phyloP scores from a whole-genome alignment of 306 rosid genomes.

The Prinsepia uniflora region DNA sequence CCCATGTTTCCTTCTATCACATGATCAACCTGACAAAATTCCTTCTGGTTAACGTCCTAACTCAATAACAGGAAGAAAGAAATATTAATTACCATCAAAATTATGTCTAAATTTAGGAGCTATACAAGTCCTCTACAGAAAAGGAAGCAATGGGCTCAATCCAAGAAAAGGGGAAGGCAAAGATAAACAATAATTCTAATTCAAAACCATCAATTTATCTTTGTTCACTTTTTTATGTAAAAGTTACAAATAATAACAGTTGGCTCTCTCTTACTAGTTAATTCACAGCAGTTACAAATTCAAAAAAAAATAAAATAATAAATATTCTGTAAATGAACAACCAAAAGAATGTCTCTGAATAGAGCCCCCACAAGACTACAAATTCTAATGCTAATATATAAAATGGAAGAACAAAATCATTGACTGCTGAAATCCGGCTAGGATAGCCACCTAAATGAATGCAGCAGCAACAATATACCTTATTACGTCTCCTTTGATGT shows the following conservation, averaged over 20 bases:
- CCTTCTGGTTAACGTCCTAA: constrained; percentile 41
- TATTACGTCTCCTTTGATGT: constrained; percentile 53
- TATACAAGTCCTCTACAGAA: neutral
- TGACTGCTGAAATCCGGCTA: neutral
- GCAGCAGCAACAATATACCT: constrained; percentile 37
- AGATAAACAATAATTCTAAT: neutral
- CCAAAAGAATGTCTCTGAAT: constrained; percentile 1
- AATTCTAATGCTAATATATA: neutral
- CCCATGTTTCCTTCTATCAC: constrained; percentile 32
- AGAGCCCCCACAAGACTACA: neutral
- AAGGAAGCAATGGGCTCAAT: neutral
- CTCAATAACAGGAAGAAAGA: constrained; percentile 17
- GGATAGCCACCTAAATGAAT: neutral
- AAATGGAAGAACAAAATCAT: neutral
- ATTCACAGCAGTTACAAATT: constrained; percentile 1
- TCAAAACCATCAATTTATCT: neutral
- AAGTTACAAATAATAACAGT: neutral
- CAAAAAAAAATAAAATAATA: neutral
- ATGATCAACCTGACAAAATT: constrained; percentile 30
- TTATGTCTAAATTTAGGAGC: neutral
- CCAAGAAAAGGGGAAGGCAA: neutral
- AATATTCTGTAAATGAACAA: neutral
- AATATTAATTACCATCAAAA: neutral
- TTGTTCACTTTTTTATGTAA: neutral
- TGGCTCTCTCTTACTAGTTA: neutral